Evolutionary conservation across 176 grass and related monocot genomes (phyloP).

Genomic region (Zoysia pacifica): DNA sequence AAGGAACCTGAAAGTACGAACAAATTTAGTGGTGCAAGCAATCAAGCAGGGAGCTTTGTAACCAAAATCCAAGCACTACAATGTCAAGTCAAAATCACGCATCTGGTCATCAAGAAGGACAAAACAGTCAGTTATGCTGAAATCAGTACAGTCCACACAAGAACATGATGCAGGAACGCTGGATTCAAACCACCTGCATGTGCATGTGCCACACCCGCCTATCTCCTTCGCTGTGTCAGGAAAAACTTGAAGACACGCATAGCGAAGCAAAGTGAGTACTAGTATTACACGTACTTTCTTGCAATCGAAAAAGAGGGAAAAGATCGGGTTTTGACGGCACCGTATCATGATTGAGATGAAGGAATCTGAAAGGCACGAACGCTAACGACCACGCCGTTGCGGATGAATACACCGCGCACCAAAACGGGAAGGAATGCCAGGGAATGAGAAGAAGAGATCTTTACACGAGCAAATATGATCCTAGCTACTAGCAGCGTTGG

Average conservation of each 20-base stretch:
- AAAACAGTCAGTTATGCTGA: constrained; percentile 7
- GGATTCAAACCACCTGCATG: not conserved
- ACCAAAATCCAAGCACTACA: constrained; percentile 21
- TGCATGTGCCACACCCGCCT: constrained; percentile 12
- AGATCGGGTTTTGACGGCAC: not conserved
- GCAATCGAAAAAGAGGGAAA: not conserved
- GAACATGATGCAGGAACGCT: constrained; percentile 31
- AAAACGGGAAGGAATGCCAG: not conserved
- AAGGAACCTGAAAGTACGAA: not conserved
- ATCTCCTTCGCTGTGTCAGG: not conserved
- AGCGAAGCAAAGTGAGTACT: not conserved
- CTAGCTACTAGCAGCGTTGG: constrained; percentile 1
- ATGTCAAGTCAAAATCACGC: constrained; percentile 36
- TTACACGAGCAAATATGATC: not conserved
- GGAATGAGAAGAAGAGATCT: not conserved
- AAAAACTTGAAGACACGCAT: not conserved
- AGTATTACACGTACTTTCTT: not conserved
- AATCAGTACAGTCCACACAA: constrained; percentile 16
- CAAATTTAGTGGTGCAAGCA: not conserved
- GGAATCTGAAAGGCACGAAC: not conserved
- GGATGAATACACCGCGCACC: not conserved
- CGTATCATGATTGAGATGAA: no score
- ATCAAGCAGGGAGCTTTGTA: constrained; percentile 6
- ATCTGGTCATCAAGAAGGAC: constrained; percentile 17
- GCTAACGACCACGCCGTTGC: not conserved